Evolutionary conservation across 2,329 filamentous ascomycete species (phyloP).

Genomic region (Fusarium sp.): DNA sequence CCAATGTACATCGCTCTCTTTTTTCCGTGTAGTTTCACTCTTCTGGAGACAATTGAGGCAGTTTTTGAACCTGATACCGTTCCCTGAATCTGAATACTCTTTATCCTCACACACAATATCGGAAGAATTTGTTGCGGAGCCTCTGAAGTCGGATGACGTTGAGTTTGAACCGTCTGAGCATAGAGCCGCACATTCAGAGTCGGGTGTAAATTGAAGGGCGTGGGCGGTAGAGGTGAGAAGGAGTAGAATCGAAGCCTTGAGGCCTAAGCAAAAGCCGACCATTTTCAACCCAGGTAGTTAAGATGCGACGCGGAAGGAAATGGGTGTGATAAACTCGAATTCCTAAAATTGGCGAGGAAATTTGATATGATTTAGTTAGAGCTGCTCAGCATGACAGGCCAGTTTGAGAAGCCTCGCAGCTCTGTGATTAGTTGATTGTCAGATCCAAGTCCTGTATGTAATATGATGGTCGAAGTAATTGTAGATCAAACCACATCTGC

Average conservation of each 20-base stretch:
- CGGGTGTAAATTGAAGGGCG: slow-evolving; percentile 61
- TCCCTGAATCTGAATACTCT: slow-evolving; percentile 55
- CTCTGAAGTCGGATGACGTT: slow-evolving; percentile 53
- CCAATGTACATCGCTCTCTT: slow-evolving; percentile 54
- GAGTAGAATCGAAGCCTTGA: not conserved
- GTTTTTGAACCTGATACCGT: slow-evolving; percentile 63
- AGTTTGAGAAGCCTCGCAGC: slow-evolving; percentile 8
- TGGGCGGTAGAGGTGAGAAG: not conserved
- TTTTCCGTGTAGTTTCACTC: slow-evolving; percentile 53
- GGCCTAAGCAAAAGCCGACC: not conserved
- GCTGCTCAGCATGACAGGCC: slow-evolving; percentile 20
- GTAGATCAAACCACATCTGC: slow-evolving; percentile 3
- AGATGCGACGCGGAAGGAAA: not conserved
- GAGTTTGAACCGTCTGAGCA: slow-evolving; percentile 60
- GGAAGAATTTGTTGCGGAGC: slow-evolving; percentile 60
- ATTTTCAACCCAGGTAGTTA: not conserved
- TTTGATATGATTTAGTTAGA: not conserved
- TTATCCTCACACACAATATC: slow-evolving; percentile 65
- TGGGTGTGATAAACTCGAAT: not conserved
- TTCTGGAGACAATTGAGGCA: slow-evolving; percentile 64
- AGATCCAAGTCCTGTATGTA: not conserved
- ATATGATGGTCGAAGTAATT: not conserved
- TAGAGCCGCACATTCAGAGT: slow-evolving; percentile 64
- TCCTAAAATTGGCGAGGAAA: not conserved
- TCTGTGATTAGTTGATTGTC: not conserved